Evolutionary conservation across 805 yeast genomes (phyloP).

Genomic region (Ogataea ramenticola): DNA sequence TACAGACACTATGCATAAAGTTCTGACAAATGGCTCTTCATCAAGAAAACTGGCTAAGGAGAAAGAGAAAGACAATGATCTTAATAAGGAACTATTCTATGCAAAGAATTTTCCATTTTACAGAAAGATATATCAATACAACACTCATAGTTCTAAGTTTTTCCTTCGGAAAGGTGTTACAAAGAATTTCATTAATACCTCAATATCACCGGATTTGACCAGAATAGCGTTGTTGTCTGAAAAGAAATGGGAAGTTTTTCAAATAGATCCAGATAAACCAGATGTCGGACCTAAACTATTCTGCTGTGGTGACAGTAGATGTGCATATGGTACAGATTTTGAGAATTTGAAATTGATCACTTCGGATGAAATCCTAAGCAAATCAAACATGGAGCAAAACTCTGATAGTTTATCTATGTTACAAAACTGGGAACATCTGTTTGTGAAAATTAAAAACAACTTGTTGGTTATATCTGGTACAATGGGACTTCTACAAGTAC

Average conservation of each 20-base stretch:
- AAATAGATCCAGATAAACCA: conserved; percentile 36
- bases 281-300: conserved; percentile 45
- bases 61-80: neutral
- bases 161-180: conserved; percentile 34
- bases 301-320: conserved; percentile 63
- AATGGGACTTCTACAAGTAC: conserved; percentile 60
- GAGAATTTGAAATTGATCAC: conserved; percentile 27
- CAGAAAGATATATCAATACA: conserved; percentile 50
- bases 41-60: neutral
- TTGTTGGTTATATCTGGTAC: conserved; percentile 66
- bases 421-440: conserved; percentile 51
- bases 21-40: neutral
- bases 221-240: conserved; percentile 61
- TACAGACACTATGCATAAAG: conserved; percentile 10
- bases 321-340: conserved; percentile 54
- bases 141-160: conserved; percentile 42
- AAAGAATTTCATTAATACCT: conserved; percentile 44
- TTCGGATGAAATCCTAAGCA: conserved; percentile 14
- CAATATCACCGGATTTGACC: conserved; percentile 57
- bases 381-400: conserved; percentile 21
- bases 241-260: conserved; percentile 67
- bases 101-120: conserved; percentile 80
- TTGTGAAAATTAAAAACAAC: conserved; percentile 51
- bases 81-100: conserved; percentile 55
- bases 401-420: conserved; percentile 28